phyloP scores from a whole-genome alignment of 768 basidiomycete genomes.

The Lactarius hatsudake region DNA sequence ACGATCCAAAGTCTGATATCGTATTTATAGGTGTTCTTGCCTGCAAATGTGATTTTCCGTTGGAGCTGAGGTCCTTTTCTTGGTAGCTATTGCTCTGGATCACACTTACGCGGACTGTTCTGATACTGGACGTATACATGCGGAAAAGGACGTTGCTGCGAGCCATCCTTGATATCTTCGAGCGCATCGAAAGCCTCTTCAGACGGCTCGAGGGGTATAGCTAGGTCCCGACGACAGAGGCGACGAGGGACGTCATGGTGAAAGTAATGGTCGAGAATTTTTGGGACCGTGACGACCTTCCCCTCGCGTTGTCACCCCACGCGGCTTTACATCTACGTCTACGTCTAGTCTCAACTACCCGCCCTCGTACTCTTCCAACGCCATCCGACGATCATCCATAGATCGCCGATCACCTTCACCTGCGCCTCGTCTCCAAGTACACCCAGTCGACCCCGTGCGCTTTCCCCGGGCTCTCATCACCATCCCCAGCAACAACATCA shows the following conservation, averaged over 20 bases:
- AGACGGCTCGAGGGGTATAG: not conserved
- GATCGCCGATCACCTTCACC: too few relatives aligned
- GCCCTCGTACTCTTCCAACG: too few relatives aligned
- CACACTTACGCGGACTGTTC: not conserved
- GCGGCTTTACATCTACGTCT: too few relatives aligned
- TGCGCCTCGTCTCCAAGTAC: too few relatives aligned
- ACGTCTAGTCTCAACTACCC: too few relatives aligned
- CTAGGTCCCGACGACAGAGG: not conserved
- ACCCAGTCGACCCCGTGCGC: too few relatives aligned
- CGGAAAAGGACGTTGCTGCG: not conserved
- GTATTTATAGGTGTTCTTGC: not conserved
- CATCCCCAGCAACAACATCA: too few relatives aligned
- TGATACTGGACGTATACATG: not conserved
- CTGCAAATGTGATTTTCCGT: not conserved
- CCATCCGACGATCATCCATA: too few relatives aligned
- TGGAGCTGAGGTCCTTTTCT: not conserved
- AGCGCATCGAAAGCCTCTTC: not conserved
- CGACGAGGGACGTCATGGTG: not conserved
- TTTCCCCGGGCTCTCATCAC: too few relatives aligned
- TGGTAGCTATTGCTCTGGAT: not conserved
- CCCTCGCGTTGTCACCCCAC: too few relatives aligned
- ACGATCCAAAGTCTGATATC: not conserved
- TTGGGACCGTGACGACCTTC: too few relatives aligned
- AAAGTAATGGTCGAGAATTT: not conserved
- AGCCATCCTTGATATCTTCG: not conserved